Base-by-base conservation (phyloP, 2,329 filamentous ascomycete genomes). In the Penicillium sp. region DNA sequence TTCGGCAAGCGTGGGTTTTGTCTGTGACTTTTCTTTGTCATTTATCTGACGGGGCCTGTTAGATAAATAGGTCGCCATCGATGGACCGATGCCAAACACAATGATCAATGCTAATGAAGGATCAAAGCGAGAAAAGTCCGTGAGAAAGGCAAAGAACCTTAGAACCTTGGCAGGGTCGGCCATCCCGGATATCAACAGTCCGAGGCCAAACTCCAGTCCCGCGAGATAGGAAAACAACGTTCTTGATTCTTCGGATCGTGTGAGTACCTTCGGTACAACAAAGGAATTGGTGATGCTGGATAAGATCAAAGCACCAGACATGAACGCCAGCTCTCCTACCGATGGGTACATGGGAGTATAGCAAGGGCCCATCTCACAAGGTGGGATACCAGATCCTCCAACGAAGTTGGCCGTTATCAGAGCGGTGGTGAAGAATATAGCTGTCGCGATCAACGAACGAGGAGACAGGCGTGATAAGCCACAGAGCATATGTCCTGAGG, bases 401-500 rank as follows among this genome's bases (percentile, higher is more conserved):
- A 66, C 58, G 14, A 74, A 64, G 37, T 76, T 78, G 6, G 77
- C 75, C 1, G 77, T 78, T 37, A 78, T 64, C n/a, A 82, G 59
- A 11, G 75, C 76, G 0, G 74, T 71, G 10, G 68, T 69, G 68
- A 79, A 80, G 69, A 80, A 80, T 24, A 75, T 65, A 13, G 70
- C 71, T 1, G 78, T 79, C 46, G 81, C 80, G 54, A 79, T 73
- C 5, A 80, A 59, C 14, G 81, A 83, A 48, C 81, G 77, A n/a
- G 74, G 71, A 14, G 78, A 82, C 26, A 81, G 71, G 42, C 80
- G 76, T 5, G 79, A 76, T 4, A 84, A 64, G 1, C 82, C 82
- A 58, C 81, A 83, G 31, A 84, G 77, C 78, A 84, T 82, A 62
- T 84, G 81, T 51, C 81, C 81, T 2, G 81, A 83, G 10, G 81